phyloP scores from a whole-genome alignment of 2,329 filamentous ascomycete genomes.

The Colletotrichum siamense region DNA sequence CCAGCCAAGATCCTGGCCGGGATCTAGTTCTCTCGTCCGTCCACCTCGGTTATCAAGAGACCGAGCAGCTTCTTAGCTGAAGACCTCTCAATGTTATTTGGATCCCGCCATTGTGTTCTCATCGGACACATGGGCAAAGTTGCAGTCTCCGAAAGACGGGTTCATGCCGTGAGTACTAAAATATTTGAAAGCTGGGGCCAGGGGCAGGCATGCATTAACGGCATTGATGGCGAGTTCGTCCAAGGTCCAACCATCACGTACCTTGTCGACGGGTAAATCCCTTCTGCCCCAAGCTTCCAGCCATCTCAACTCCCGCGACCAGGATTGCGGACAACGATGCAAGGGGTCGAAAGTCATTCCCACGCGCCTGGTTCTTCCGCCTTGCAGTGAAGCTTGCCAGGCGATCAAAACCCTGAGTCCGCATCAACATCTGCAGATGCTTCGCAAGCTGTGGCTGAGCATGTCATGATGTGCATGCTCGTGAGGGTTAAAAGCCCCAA shows the following conservation, averaged over 20 bases:
- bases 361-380: neutral
- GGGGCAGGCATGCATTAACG: neutral
- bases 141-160: neutral
- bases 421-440: neutral
- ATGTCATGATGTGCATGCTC: neutral
- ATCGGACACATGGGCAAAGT: neutral
- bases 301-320: neutral
- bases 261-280: neutral
- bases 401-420: neutral
- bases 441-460: conserved; percentile 1
- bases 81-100: neutral
- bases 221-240: neutral
- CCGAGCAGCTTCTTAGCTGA: neutral
- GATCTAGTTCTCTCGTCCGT: neutral
- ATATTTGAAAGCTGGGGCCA: neutral
- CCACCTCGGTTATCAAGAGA: neutral
- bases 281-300: conserved; percentile 7
- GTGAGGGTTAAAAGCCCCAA: conserved; percentile 6
- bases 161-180: neutral
- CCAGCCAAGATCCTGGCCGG: neutral
- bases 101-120: neutral
- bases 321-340: neutral
- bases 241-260: neutral
- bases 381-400: neutral
- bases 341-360: neutral